phyloP scores from a whole-genome alignment of 1,139 yeast species.

The Suhomyces maxii region DNA sequence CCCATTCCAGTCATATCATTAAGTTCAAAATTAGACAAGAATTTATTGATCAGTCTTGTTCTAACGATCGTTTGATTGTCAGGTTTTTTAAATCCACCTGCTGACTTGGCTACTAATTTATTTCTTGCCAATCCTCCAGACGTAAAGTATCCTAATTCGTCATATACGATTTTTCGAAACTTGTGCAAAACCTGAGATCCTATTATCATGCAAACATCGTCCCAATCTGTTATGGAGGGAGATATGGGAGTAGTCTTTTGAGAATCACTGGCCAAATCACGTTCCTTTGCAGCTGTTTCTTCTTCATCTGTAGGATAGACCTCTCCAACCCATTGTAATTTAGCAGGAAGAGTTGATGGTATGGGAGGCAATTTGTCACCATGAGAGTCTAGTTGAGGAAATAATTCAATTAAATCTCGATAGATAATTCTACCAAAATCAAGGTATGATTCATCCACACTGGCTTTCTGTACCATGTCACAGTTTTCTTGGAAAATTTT shows the following conservation, averaged over 20 bases:
- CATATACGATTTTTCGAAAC: conserved; percentile 53
- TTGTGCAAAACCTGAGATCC: conserved; percentile 62
- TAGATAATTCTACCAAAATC: conserved; percentile 63
- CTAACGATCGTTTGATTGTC: conserved; percentile 78
- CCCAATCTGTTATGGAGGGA: conserved; percentile 66
- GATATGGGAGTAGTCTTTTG: conserved; percentile 4
- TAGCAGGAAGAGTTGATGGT: conserved; percentile 44
- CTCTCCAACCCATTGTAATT: conserved; percentile 31
- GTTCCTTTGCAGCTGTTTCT: conserved; percentile 19
- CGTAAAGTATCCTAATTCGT: conserved; percentile 74
- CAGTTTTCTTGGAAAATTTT: conserved; percentile 55
- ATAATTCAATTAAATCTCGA: conserved; percentile 20
- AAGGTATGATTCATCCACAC: conserved; percentile 90
- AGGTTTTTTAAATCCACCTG: conserved; percentile 84
- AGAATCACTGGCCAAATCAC: conserved; percentile 10
- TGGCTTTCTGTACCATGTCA: conserved; percentile 83
- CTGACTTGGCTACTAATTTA: conserved; percentile 82
- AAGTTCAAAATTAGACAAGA: conserved; percentile 61
- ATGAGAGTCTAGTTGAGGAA: conserved; percentile 27
- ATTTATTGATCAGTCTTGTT: conserved; percentile 46
- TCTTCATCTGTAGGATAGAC: conserved; percentile 16
- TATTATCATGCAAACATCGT: conserved; percentile 67
- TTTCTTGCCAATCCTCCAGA: conserved; percentile 85
- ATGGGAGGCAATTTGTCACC: conserved; percentile 47
- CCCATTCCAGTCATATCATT: conserved; percentile 89